A percentile compares a stretch with the other conserved stretches of the same genome.
These are phyloP conservation scores for Ascoidea asiatica DNA, from an alignment of 805 yeast species.

Conservation along the genomic window DNA sequence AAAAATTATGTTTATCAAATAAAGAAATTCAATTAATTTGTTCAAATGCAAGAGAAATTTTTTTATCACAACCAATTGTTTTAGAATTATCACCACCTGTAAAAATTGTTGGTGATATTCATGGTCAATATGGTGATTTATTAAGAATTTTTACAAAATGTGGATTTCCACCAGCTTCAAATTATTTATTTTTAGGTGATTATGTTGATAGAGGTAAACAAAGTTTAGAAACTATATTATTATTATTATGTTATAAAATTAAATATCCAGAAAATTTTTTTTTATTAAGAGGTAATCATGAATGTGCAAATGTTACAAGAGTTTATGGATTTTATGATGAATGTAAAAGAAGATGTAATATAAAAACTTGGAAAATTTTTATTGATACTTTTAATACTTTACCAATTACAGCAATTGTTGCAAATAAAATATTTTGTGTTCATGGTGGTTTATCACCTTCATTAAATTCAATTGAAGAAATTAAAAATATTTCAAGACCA, in stretches of 20 bases:
- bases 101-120: conserved; percentile 84
- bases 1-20: conserved; percentile 75
- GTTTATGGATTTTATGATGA: conserved; percentile 98
- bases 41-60: conserved; percentile 76
- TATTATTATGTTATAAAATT: conserved; percentile 84
- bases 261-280: conserved; percentile 96
- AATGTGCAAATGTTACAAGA: conserved; percentile 91
- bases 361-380: conserved; percentile 88
- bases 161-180: conserved; percentile 93
- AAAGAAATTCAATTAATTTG: conserved; percentile 84
- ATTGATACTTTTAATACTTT: conserved; percentile 91
- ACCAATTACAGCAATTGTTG: conserved; percentile 92
- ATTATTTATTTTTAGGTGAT: conserved; percentile 88
- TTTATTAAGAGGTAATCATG: conserved; percentile 89
- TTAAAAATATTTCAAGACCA: conserved; percentile 61
- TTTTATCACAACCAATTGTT: conserved; percentile 79
- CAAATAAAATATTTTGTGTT: conserved; percentile 84
- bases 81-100: conserved; percentile 75
- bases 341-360: conserved; percentile 85
- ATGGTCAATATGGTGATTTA: conserved; percentile 90
- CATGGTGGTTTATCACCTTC: conserved; percentile 80
- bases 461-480: conserved; percentile 48
- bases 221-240: conserved; percentile 79
- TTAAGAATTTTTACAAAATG: conserved; percentile 87
- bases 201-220: conserved; percentile 98